phyloP scores from a whole-genome alignment of 768 basidiomycete species.

The Tubosaeta sp. region DNA sequence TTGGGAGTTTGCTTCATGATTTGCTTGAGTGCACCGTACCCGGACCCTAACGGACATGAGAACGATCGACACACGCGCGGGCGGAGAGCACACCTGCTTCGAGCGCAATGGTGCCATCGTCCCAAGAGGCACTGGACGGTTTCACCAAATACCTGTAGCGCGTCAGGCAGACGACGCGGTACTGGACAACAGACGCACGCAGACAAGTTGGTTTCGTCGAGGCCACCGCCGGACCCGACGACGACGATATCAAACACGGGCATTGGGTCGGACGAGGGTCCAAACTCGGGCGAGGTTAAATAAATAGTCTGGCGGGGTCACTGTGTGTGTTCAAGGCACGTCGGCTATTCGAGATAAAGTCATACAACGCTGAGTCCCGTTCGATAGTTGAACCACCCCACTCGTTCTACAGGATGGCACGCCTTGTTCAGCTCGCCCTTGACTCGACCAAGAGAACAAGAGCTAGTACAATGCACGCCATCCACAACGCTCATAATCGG shows the following conservation, averaged over 20 bases:
- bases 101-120: constrained; percentile 74
- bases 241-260: constrained; percentile 68
- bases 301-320: neutral
- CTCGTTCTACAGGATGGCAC: constrained; percentile 5
- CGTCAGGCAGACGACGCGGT: constrained; percentile 4
- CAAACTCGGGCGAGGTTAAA: neutral
- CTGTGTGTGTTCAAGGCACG: constrained; percentile 19
- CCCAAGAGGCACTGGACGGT: constrained; percentile 59
- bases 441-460: constrained; percentile 3
- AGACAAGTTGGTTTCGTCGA: constrained; percentile 84
- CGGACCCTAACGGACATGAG: constrained; percentile 53
- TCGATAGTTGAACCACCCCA: neutral
- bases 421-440: constrained; percentile 4
- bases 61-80: neutral
- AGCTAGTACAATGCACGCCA: neutral
- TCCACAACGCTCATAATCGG: constrained; percentile 10
- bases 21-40: constrained; percentile 68
- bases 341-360: constrained; percentile 18
- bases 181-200: constrained; percentile 47
- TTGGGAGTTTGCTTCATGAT: constrained; percentile 54
- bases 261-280: constrained; percentile 25
- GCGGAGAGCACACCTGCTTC: constrained; percentile 66
- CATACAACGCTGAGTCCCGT: too few relatives aligned
- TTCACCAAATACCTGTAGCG: constrained; percentile 81
- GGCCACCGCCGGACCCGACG: constrained; percentile 85